Base-by-base conservation (phyloP, 208 protist species). In the Acanthamoeba sp. region DNA sequence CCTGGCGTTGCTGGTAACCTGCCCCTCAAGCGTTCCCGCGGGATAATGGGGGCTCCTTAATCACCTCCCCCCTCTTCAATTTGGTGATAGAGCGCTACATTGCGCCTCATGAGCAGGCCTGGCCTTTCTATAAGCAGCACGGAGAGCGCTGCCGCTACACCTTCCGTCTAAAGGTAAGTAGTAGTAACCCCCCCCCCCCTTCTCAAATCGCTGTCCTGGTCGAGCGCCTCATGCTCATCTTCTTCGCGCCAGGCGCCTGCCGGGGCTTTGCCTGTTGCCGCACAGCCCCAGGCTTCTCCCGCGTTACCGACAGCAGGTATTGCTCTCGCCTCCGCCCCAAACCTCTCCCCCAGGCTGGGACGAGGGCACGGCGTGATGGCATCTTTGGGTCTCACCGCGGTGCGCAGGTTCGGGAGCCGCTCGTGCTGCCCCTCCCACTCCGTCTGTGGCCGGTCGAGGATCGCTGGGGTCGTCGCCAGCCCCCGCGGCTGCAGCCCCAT, bases 131-230 rank as follows among this genome's bases (percentile, higher is more conserved):
- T 5, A 85, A 85, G 40, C 76, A 85, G 34, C 48, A 57, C 29
- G 76, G 76, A 18, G 76, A 85, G 76, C 76, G 48, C 38, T 85
- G 76, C 48, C 38, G 48, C 38, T 85, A 57, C 76, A 52, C 48
- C n/a, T 85, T 85, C 76, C 38, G 48, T 9, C 40, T 50, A 16
- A 52, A 42, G 76, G 76, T 85, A 85, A 14, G 14, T n/a, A n/a
- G 5, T 6, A 36, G 5, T 22, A 48, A 29, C 40, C 22, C 16
- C 14, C 27, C 76, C 66, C 22, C 18, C 66, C 66, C 66, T 38
- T 48, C 6, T 14, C 42, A 3, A 48, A 48, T 48, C 42, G 6
- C 42, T 48, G 6, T 48, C 42, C 42, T n/a, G n/a, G n/a, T n/a
- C n/a, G n/a, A n/a, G n/a, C n/a, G n/a, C 42, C 42, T 3, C 42